Evolutionary conservation across 441 rosid species (phyloP), one percentile per base, ranked within the genome.

Genomic region (Francoa sonchifolia): DNA sequence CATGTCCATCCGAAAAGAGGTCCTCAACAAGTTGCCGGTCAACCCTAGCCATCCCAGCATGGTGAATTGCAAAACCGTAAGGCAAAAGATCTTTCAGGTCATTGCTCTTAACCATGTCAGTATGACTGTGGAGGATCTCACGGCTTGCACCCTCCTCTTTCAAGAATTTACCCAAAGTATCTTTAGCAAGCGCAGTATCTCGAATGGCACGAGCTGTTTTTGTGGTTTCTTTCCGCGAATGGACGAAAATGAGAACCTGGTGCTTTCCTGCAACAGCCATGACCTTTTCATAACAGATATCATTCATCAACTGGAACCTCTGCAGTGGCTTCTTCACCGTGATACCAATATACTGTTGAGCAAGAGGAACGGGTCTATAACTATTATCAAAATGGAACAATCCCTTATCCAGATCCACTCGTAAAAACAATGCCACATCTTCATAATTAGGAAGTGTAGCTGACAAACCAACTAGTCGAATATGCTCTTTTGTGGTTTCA

Each of bases 231-330:
- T 90, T 90, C 50, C 96, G 72, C 2, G 98, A 90, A 64, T 90
- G 98, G 50, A 90, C 98, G 50, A 90, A 90, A 47, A 90, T 82
- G 54, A 85, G 96, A 62, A 78, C 87, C 53, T 90, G 95, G 55
- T 82, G 96, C 57, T 90, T 85, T 50, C 96, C 96, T 20, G 98
- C 95, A 35, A 67, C 87, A 21, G 72, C 79, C 69, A 85, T 52
- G 16, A 90, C 96, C 71, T 90, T 85, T 42, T 85, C 81, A 30
- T 90, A 82, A 55, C 98, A 90, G 29, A 90, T 26, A 60, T 90
- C 98, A 58, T 90, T 86, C 98, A 90, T 90, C 82, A 90, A 59
- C 57, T 90, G 93, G 57, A 90, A 90, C 72, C 98, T 77, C 73
- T 80, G 95, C 60, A 86, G 69, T 2, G 95, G 94, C 69, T 85